phyloP scores from a whole-genome alignment of 805 yeast genomes.

The Tetrapisispora iriomotensis region DNA sequence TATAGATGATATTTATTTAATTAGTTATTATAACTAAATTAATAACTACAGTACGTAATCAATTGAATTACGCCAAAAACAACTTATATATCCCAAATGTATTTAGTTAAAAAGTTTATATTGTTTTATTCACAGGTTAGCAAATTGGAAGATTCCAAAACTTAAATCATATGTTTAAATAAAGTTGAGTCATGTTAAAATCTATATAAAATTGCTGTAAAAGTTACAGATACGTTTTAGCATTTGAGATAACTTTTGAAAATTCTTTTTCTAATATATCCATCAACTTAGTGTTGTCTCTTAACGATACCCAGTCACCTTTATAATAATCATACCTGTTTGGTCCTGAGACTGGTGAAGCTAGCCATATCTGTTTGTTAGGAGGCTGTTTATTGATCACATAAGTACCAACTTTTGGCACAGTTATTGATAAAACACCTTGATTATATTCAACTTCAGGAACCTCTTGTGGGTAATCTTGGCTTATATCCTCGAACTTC shows the following conservation, averaged over 20 bases:
- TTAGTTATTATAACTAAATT: no score
- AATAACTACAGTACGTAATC: no score
- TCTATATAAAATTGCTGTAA: no score
- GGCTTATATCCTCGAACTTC: constrained; percentile 59
- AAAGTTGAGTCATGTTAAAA: no score
- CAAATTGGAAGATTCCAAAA: no score
- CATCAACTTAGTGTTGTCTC: constrained; percentile 47
- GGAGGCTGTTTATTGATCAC: constrained; percentile 97
- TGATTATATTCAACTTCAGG: constrained; percentile 57
- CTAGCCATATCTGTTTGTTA: constrained; percentile 90
- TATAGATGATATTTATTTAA: no score
- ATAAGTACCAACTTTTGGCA: constrained; percentile 71
- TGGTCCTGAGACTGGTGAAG: constrained; percentile 91
- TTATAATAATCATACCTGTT: constrained; percentile 67
- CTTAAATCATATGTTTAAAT: no score
- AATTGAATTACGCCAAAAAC: no score
- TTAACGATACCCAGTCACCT: constrained; percentile 68
- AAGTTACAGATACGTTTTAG: not conserved
- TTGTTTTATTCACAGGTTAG: no score
- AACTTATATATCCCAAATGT: no score
- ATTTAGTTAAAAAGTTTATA: no score
- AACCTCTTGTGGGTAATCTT: constrained; percentile 53
- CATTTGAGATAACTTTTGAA: constrained; percentile 21
- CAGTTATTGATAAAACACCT: constrained; percentile 72
- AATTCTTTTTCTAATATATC: constrained; percentile 46